phyloP scores from a whole-genome alignment of 805 yeast genomes.

The Zygoascus flipseniorum region DNA sequence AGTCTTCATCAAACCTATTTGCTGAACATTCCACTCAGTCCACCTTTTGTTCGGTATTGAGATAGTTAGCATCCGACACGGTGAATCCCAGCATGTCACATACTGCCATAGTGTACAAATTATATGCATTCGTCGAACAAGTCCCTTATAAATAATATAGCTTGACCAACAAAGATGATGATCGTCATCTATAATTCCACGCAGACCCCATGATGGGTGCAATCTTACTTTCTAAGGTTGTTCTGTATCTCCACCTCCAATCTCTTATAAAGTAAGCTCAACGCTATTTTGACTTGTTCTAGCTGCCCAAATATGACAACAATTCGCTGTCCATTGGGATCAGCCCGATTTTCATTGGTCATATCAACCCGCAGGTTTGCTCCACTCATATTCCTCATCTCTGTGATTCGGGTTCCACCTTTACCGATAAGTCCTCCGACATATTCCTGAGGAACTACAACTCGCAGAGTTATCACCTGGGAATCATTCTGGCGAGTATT shows the following conservation, averaged over 20 bases:
- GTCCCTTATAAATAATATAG: too few species aligned
- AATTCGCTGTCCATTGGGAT: not conserved
- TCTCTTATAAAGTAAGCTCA: not conserved
- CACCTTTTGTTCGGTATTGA: too few species aligned
- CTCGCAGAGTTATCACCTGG: conserved; percentile 45
- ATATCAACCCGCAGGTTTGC: conserved; percentile 61
- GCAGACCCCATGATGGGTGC: too few species aligned
- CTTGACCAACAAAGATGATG: too few species aligned
- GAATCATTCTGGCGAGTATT: conserved; percentile 7
- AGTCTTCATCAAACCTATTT: too few species aligned
- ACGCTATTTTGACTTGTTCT: not conserved
- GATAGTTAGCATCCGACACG: too few species aligned
- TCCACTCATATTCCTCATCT: conserved; percentile 66
- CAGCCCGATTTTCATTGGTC: not conserved
- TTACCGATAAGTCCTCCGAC: conserved; percentile 84
- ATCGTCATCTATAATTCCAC: too few species aligned
- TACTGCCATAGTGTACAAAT: too few species aligned
- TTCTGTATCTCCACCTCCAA: not conserved
- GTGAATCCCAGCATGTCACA: too few species aligned
- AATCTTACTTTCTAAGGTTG: not conserved
- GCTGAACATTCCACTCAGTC: too few species aligned
- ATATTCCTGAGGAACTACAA: conserved; percentile 65
- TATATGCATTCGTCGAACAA: too few species aligned
- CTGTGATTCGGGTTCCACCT: conserved; percentile 75
- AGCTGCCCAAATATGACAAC: not conserved